Evolutionary conservation across 129 eudicot species (phyloP), one percentile per base, ranked within the genome.

Genomic region (Flaveria bidentis): DNA sequence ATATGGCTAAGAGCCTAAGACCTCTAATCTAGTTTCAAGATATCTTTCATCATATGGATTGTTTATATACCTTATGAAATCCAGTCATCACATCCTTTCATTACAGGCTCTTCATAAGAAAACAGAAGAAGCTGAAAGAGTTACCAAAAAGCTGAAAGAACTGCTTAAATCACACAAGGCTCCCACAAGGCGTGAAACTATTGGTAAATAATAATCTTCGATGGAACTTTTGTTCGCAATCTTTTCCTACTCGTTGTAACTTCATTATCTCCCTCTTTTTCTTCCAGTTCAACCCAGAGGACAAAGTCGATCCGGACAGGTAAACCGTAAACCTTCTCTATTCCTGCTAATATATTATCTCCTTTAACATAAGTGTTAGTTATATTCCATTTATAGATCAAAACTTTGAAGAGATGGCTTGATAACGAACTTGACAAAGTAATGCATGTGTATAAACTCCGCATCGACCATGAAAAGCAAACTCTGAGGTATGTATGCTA

Each of bases 401-500:
- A 91, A 77, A 61, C 87, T 55, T 83, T 89, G 88, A 96, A 85
- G 71, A 88, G 85, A 25, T 91, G 96, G 99, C 90, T 94, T 80
- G 92, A 89, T 73, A 91, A 87, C 49, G 97, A 94, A 87, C 83
- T 94, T 67, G 96, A 94, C 77, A 94, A 91, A 72, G 82, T 87
- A 81, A 88, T 91, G 78, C 87, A 91, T 75, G 88, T 86, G 83
- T 89, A 94, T 81, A 94, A 87, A 83, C 94, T 94, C 68, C 94
- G 91, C 65, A 79, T 71, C 13, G 97, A 94, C 76, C 87, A 94
- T 80, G 97, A 89, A 81, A 91, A 87, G 82, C 90, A 86, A 81
- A 84, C 88, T 61, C 84, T 89, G 84, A 86, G 86, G 98, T 94
- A 82, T 15, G 96, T 71, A 49, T 9, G 69, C 39, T 45, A 45